A percentile compares a stretch with the other conserved stretches of the same genome.
Evolutionary conservation across 2,329 filamentous ascomycete genomes (phyloP).

Genomic region (Talaromyces sp.): DNA sequence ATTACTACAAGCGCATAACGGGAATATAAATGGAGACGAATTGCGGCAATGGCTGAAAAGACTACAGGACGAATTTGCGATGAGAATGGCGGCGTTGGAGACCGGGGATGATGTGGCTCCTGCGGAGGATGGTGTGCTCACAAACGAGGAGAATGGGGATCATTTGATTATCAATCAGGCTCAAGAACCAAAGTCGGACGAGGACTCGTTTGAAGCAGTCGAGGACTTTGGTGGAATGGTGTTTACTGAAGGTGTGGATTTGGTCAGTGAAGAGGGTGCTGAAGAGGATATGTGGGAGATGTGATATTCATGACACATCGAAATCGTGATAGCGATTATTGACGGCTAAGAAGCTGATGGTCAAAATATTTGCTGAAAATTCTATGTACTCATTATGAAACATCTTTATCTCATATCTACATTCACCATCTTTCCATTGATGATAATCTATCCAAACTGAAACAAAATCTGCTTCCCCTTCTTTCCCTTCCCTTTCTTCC

Average conservation of each 20-base stretch:
- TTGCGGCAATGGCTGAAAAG: slow-evolving; percentile 64
- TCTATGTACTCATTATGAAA: neutral
- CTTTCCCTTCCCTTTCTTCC: slow-evolving; percentile 35
- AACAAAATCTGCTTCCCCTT: slow-evolving; percentile 41
- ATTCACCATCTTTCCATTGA: neutral
- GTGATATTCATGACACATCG: neutral
- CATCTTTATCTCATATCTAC: neutral
- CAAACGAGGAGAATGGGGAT: slow-evolving; percentile 12
- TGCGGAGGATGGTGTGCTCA: neutral
- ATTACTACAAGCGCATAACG: slow-evolving; percentile 65
- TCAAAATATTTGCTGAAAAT: neutral
- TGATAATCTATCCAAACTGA: slow-evolving; percentile 36
- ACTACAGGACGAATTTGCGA: slow-evolving; percentile 72
- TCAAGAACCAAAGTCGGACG: slow-evolving; percentile 6
- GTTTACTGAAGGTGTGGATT: neutral
- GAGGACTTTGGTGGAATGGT: slow-evolving; percentile 5
- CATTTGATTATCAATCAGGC: neutral
- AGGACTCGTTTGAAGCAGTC: slow-evolving; percentile 14
- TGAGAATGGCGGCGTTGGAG: slow-evolving; percentile 68
- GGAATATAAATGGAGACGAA: slow-evolving; percentile 63
- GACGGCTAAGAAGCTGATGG: neutral
- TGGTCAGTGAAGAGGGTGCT: neutral
- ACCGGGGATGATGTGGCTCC: slow-evolving; percentile 26
- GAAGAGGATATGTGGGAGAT: slow-evolving; percentile 3
- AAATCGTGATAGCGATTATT: neutral